phyloP scores from a whole-genome alignment of 1,284 basidiomycete species.

The Apiotrichum laibachii region DNA sequence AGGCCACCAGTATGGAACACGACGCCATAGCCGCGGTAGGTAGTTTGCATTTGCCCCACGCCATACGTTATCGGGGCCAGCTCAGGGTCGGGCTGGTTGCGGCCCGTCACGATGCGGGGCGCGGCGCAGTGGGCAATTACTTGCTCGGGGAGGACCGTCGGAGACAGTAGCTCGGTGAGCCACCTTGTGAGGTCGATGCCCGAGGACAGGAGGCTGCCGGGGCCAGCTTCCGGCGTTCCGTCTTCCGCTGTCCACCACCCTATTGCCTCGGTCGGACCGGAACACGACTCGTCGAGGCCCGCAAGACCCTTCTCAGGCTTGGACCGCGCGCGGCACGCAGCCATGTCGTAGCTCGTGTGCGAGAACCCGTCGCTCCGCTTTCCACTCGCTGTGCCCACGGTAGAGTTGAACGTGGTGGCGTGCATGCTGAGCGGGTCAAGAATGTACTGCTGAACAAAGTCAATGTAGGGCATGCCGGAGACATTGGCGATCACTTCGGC shows the following conservation, averaged over 20 bases:
- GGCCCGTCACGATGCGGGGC: not conserved
- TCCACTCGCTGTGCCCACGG: constrained; percentile 11
- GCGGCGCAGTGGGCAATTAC: constrained; percentile 12
- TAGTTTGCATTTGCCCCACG: constrained; percentile 12
- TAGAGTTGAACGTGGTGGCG: constrained; percentile 26
- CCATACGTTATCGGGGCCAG: constrained; percentile 14
- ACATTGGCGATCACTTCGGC: constrained; percentile 29
- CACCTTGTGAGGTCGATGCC: constrained; percentile 19
- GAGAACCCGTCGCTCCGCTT: constrained; percentile 23
- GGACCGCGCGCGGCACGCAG: constrained; percentile 11
- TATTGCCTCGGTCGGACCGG: too few species aligned
- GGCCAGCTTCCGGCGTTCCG: constrained; percentile 11
- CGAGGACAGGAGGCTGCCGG: constrained; percentile 24
- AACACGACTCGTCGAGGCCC: too few species aligned
- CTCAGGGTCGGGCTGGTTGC: not conserved
- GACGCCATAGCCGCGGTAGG: constrained; percentile 19
- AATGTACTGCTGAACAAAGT: constrained; percentile 32
- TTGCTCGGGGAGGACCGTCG: constrained; percentile 23
- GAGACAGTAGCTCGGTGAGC: constrained; percentile 34
- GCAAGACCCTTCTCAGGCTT: constrained; percentile 2
- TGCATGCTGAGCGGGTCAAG: constrained; percentile 37
- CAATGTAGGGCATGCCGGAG: constrained; percentile 25
- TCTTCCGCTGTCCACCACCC: constrained; percentile 23
- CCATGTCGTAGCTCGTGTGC: constrained; percentile 13
- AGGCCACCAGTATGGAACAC: constrained; percentile 20